Base-by-base conservation (phyloP, 176 grass and related monocot species). In the Zizania latifolia region DNA sequence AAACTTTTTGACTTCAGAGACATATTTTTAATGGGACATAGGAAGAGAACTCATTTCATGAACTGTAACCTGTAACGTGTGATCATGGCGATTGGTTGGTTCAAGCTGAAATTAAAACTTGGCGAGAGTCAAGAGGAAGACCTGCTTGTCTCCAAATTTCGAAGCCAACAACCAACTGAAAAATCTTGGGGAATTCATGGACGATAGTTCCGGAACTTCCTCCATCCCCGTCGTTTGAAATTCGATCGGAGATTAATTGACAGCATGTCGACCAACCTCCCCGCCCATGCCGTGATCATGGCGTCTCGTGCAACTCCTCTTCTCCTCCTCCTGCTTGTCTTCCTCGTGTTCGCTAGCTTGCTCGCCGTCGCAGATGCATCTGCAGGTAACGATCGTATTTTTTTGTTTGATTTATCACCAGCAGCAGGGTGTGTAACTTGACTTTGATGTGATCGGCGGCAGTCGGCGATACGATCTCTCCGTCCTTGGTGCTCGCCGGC, bases 401-500 rank as follows among this genome's bases (percentile, higher is more conserved):
- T 6, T 28, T 8, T 58, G 37, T 34, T 26, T 32, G 4, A 11
- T 76, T 3, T 23, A 32, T 50, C 17, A n/a, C n/a, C n/a, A n/a
- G 27, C 26, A 3, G 29, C 7, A 22, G 38, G 14, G n/a, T 15
- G 56, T 32, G 1, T 35, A 19, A 40, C 13, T 57, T 35, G 14
- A 40, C 13, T 57, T 76, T 11, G 36, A 48, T 48, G 75, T 36
- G 38, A 30, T 65, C 11, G 19, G 40, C 68, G 34, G 0, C n/a
- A 39, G 32, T 29, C 17, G 36, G 44, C 9, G 82, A 66, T 19
- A 17, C 36, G 29, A 82, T 80, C 70, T 75, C 79, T n/a, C 79
- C 93, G 26, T 79, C 93, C 4, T 94, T 91, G 70, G 22, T 83
- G 44, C 86, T 98, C 67, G 94, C 91, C 32, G 78, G 83, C 37